A percentile compares a stretch with the other conserved stretches of the same genome.
phyloP scores from a whole-genome alignment of 2,329 filamentous ascomycete species.

The Pyricularia sp. region DNA sequence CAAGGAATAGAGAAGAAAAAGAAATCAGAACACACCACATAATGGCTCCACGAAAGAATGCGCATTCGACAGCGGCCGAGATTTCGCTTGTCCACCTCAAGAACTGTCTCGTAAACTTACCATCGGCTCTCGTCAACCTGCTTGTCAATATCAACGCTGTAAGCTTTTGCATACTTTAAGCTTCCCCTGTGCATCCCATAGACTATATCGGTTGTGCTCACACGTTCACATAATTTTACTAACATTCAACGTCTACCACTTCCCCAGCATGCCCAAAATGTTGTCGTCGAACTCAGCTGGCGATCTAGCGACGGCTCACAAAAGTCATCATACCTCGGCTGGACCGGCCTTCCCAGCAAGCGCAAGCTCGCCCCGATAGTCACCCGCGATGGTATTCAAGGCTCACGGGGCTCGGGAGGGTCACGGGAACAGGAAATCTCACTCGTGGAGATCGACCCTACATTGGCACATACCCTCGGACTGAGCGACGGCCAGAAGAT shows the following conservation, averaged over 20 bases:
- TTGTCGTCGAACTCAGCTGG: constrained; percentile 82
- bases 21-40: constrained; percentile 1
- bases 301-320: constrained; percentile 37
- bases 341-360: constrained; percentile 97
- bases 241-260: neutral
- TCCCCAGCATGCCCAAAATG: constrained; percentile 75
- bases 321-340: constrained; percentile 76
- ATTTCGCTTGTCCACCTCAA: constrained; percentile 77
- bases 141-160: constrained; percentile 85
- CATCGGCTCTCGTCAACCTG: constrained; percentile 67
- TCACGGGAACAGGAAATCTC: constrained; percentile 61
- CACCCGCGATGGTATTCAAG: constrained; percentile 54
- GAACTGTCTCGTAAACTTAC: constrained; percentile 90
- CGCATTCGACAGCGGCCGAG: constrained; percentile 61
- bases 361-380: constrained; percentile 62
- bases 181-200: neutral
- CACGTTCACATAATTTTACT: neutral
- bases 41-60: constrained; percentile 40
- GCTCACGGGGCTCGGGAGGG: constrained; percentile 19
- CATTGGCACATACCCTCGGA: constrained; percentile 64
- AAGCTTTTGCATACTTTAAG: constrained; percentile 21
- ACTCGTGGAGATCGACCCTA: constrained; percentile 76
- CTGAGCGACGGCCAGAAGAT: constrained; percentile 74
- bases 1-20: neutral
- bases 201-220: neutral